A percentile compares a stretch with the other conserved stretches of the same genome.
Evolutionary conservation across 768 basidiomycete genomes (phyloP).

Genomic region (Panaeolus papilionaceus): DNA sequence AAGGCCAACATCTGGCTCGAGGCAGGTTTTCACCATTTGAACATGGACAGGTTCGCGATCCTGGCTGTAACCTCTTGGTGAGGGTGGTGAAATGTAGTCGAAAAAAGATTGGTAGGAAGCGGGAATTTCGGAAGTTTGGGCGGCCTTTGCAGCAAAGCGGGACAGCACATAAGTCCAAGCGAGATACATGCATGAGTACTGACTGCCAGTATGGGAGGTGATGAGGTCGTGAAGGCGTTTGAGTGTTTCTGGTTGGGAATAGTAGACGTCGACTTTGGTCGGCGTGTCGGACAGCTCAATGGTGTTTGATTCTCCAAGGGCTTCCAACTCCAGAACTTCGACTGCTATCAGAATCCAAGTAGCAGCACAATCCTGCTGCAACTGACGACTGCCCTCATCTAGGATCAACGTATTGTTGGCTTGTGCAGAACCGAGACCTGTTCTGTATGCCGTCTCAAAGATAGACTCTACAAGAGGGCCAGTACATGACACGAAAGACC

Average conservation of each 20-base stretch:
- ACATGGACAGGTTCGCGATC: slow-evolving; percentile 61
- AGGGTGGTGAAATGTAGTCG: slow-evolving; percentile 52
- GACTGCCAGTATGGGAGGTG: slow-evolving; percentile 60
- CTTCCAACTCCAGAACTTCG: slow-evolving; percentile 84
- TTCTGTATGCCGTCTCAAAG: slow-evolving; percentile 67
- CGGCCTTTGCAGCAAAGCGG: slow-evolving; percentile 54
- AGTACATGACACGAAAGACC: slow-evolving; percentile 71
- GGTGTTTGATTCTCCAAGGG: slow-evolving; percentile 55
- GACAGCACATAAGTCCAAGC: slow-evolving; percentile 88
- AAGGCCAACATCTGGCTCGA: slow-evolving; percentile 65
- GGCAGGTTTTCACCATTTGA: slow-evolving; percentile 63
- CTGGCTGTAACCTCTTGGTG: slow-evolving; percentile 54
- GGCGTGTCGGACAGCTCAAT: slow-evolving; percentile 62
- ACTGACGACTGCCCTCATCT: slow-evolving; percentile 73
- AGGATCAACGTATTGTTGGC: slow-evolving; percentile 67
- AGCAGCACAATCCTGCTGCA: slow-evolving; percentile 71
- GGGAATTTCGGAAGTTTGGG: slow-evolving; percentile 57
- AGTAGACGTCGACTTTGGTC: slow-evolving; percentile 56
- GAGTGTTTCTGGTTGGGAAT: slow-evolving; percentile 66
- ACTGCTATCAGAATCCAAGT: slow-evolving; percentile 82
- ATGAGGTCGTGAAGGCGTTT: slow-evolving; percentile 73
- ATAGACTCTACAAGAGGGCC: slow-evolving; percentile 69
- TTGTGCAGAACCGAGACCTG: slow-evolving; percentile 70
- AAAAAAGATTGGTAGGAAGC: slow-evolving; percentile 61
- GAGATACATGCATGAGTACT: slow-evolving; percentile 74